Evolutionary conservation across 2,329 filamentous ascomycete species (phyloP), one percentile per base, ranked within the genome.

Genomic region (Botrytis byssoidea): DNA sequence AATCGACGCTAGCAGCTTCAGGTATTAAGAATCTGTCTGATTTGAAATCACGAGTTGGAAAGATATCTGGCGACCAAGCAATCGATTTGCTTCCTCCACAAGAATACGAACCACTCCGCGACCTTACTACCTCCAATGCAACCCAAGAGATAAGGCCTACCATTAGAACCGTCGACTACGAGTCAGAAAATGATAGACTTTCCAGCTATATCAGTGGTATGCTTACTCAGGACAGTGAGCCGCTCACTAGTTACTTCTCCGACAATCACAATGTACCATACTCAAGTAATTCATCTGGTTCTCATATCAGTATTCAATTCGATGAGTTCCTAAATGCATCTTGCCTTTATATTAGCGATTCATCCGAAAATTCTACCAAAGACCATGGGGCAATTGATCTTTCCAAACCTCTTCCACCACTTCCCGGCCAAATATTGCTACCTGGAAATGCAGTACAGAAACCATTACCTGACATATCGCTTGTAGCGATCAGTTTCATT

Each of bases 401-500:
- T 10, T 72, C 71, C 16, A 67, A 72, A 64, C 61, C 67, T 60
- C 25, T 74, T 6, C 70, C 70, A 25, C 37, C 65, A 40, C 46
- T 71, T 20, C 46, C 59, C 0, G 16, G 32, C 22, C 61, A 73
- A 29, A 25, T 42, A 9, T 35, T 25, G 4, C 18, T 32, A 18
- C 18, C 44, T 64, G 51, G 48, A 51, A 55, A 35, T 8, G 16
- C 20, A 5, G 22, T 32, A 20, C 3, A 4, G 5, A 60, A 44
- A 44, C 29, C 57, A 59, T 37, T 25, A 44, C n/a, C 42, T 46
- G 74, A 77, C 59, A 29, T 76, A 42, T 73, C 75, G 29, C 75
- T 75, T 4, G 55, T 78, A n/a, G 79, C 78, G 32, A 76, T 80
- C 29, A 80, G 79, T 44, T 80, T 80, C 65, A 79, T 80, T 44